Conservation (phyloP, 1,139 yeast species). For the Yarrowia galli region DNA sequence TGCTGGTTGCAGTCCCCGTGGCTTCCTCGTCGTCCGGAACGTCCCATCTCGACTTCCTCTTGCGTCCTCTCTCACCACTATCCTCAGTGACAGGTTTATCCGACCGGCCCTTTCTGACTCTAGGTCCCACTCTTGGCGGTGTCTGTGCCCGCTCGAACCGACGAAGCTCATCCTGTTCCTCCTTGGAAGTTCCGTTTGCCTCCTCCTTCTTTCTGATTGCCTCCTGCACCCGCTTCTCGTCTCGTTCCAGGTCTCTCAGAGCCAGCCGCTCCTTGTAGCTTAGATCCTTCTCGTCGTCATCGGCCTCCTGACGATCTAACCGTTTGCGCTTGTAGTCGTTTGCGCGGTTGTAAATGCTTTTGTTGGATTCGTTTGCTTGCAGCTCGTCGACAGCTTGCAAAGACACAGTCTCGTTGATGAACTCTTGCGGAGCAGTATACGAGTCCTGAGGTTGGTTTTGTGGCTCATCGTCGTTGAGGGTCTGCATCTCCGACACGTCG, state of each 20-base stretch:
- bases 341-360: conserved; percentile 52
- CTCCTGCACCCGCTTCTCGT: conserved; percentile 48
- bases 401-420: conserved; percentile 49
- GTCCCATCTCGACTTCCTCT: conserved; percentile 51
- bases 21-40: conserved; percentile 48
- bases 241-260: conserved; percentile 49
- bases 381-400: conserved; percentile 54
- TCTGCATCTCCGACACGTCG: conserved; percentile 21
- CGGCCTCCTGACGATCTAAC: conserved; percentile 49
- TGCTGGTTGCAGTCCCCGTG: conserved; percentile 43
- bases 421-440: conserved; percentile 49
- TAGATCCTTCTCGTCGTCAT: conserved; percentile 43
- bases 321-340: conserved; percentile 56
- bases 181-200: conserved; percentile 38
- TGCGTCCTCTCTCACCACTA: conserved; percentile 30
- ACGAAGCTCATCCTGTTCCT: conserved; percentile 36
- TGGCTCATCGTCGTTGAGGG: conserved; percentile 1
- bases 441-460: conserved; percentile 41
- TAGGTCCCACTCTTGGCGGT: conserved; percentile 46
- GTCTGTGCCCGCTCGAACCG: conserved; percentile 44
- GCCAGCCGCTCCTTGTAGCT: conserved; percentile 48
- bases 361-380: conserved; percentile 48
- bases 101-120: conserved; percentile 40
- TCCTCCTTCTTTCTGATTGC: conserved; percentile 45
- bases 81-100: conserved; percentile 42